Conservation (phyloP, 73 alveolate species). For the Paraurostyla sp. region DNA sequence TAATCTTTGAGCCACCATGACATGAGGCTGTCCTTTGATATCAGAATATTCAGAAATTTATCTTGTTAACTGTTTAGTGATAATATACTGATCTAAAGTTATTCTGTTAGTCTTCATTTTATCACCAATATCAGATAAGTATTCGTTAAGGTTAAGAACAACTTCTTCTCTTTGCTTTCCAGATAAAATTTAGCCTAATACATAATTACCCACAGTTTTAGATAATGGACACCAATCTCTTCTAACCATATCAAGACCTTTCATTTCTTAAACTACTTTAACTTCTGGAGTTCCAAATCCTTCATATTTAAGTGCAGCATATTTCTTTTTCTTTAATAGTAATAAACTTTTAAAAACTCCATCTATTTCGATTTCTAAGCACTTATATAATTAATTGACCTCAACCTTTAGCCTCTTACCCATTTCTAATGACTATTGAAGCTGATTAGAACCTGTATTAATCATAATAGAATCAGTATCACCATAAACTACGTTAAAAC, state of each 20-base stretch:
- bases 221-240: conserved; percentile 99
- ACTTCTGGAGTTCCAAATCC: conserved; percentile 76
- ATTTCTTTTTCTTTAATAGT: conserved; percentile 98
- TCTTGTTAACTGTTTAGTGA: conserved; percentile 93
- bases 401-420: conserved; percentile 90
- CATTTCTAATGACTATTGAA: conserved; percentile 86
- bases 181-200: conserved; percentile 86
- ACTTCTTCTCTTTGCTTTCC: conserved; percentile 92
- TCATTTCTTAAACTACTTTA: conserved; percentile 72
- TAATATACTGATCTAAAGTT: conserved; percentile 80
- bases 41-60: conserved; percentile 90
- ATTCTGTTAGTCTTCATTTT: conserved; percentile 77
- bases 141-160: conserved; percentile 80
- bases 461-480: conserved; percentile 99
- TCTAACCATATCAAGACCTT: conserved; percentile 99
- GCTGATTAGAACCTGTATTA: conserved; percentile 84
- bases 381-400: conserved; percentile 95
- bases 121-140: conserved; percentile 83
- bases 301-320: conserved; percentile 97
- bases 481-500: conserved; percentile 95
- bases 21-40: conserved; percentile 92
- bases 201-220: conserved; percentile 84
- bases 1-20: conserved; percentile 91
- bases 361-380: conserved; percentile 98
- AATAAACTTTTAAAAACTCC: conserved; percentile 95